Conservation (phyloP, 768 basidiomycete species). For the Pulveroboletus sp. region DNA sequence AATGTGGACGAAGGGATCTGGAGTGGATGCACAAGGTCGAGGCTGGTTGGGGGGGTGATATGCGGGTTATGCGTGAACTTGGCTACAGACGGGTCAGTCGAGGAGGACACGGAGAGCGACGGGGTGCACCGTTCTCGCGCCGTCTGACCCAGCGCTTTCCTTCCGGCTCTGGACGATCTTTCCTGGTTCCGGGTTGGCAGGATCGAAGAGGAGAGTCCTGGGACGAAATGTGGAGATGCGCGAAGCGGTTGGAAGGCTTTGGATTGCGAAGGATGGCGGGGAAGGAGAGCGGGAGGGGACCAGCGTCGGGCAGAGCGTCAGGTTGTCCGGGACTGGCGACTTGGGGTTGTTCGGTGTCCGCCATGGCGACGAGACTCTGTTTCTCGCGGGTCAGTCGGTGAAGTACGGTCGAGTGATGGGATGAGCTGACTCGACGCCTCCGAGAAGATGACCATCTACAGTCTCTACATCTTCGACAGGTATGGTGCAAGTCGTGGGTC, state of each 20-base stretch:
- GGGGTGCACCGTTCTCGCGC: constrained; percentile 65
- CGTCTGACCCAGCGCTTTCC: constrained; percentile 76
- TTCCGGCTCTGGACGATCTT: constrained; percentile 57
- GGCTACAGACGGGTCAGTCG: constrained; percentile 38
- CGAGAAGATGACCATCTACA: constrained; percentile 79
- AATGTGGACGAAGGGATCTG: constrained; percentile 56
- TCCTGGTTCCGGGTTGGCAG: constrained; percentile 30
- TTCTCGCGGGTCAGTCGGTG: no score
- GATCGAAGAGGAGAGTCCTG: constrained; percentile 1
- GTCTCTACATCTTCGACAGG: constrained; percentile 93
- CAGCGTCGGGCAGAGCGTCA: background rate
- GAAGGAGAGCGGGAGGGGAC: constrained; percentile 58
- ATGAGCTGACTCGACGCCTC: background rate
- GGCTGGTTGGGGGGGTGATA: constrained; percentile 54
- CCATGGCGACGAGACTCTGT: constrained; percentile 1
- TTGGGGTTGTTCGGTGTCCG: constrained; percentile 1
- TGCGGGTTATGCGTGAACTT: constrained; percentile 71
- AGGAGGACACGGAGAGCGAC: background rate
- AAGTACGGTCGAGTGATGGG: no score
- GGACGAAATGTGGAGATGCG: constrained; percentile 39
- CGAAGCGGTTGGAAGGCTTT: constrained; percentile 47
- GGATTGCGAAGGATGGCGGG: constrained; percentile 64
- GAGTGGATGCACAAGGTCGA: constrained; percentile 46
- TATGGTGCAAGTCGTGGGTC: constrained; percentile 12
- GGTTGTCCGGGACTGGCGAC: background rate